A percentile compares a stretch with the other conserved stretches of the same genome.
phyloP scores from a whole-genome alignment of 805 yeast species.

The Ogataea philodendri region DNA sequence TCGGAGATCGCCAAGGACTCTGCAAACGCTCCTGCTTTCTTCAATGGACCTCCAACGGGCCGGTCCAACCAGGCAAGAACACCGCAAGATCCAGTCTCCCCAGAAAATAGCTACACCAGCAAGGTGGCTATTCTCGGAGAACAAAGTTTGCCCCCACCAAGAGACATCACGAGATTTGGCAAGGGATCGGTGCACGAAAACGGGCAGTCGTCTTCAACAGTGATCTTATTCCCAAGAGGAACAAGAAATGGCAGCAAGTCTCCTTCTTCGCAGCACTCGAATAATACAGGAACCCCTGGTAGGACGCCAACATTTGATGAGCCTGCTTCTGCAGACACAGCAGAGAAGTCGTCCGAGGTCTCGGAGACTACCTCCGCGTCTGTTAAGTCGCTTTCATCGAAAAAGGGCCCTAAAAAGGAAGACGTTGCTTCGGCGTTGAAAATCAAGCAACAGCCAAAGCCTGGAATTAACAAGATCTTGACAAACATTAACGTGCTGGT shows the following conservation, averaged over 20 bases:
- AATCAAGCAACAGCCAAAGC: slow-evolving; percentile 25
- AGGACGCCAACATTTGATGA: slow-evolving; percentile 6
- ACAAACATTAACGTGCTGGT: slow-evolving; percentile 89
- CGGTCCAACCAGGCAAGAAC: slow-evolving; percentile 12
- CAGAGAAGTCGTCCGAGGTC: slow-evolving; percentile 9
- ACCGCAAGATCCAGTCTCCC: slow-evolving; percentile 16
- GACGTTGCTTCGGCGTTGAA: slow-evolving; percentile 17
- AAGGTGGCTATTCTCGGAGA: slow-evolving; percentile 33
- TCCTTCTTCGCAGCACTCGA: slow-evolving; percentile 9
- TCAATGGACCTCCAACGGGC: slow-evolving; percentile 12
- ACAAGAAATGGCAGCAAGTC: slow-evolving; percentile 22
- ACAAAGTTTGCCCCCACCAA: slow-evolving; percentile 31
- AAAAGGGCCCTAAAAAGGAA: slow-evolving; percentile 13
- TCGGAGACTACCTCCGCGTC: slow-evolving; percentile 8
- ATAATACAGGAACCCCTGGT: not conserved
- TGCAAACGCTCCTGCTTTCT: slow-evolving; percentile 11
- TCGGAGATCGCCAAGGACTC: slow-evolving; percentile 10
- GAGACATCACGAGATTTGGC: slow-evolving; percentile 23
- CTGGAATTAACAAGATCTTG: slow-evolving; percentile 60
- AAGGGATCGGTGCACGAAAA: slow-evolving; percentile 8
- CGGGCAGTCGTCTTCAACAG: slow-evolving; percentile 38
- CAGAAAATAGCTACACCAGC: slow-evolving; percentile 7
- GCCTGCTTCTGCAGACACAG: not conserved
- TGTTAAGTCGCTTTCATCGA: slow-evolving; percentile 1
- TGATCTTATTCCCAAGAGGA: slow-evolving; percentile 48